Conservation (phyloP, 768 basidiomycete genomes). For the Lyophyllum shimeji region DNA sequence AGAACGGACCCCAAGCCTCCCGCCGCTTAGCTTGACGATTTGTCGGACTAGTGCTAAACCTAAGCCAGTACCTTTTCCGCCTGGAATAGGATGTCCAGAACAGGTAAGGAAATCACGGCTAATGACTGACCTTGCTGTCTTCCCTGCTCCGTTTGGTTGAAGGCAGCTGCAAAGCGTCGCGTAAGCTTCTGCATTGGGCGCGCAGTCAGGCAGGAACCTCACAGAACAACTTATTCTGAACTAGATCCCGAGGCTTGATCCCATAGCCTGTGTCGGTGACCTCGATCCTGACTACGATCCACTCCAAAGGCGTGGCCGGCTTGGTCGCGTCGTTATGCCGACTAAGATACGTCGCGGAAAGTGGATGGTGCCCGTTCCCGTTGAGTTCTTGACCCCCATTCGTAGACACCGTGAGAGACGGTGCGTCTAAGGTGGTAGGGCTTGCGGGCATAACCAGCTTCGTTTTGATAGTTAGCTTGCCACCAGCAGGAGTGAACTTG, state of each 20-base stretch:
- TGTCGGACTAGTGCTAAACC: conserved; percentile 77
- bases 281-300: conserved; percentile 83
- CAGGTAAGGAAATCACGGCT: background rate
- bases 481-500: conserved; percentile 75
- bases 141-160: conserved; percentile 79
- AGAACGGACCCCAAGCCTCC: conserved; percentile 68
- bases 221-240: conserved; percentile 72
- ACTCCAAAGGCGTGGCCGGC: conserved; percentile 42
- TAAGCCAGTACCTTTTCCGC: conserved; percentile 71
- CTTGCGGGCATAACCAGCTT: conserved; percentile 45
- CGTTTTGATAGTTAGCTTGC: conserved; percentile 67
- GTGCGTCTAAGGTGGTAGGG: background rate
- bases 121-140: conserved; percentile 53
- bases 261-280: conserved; percentile 72
- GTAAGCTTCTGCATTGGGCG: background rate
- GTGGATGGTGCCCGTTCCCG: conserved; percentile 32
- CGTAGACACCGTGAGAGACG: background rate
- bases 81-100: conserved; percentile 23
- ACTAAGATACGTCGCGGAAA: conserved; percentile 40
- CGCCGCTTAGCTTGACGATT: conserved; percentile 74
- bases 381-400: conserved; percentile 9
- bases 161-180: conserved; percentile 47
- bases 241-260: conserved; percentile 57
- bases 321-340: conserved; percentile 51
- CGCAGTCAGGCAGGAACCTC: conserved; percentile 23